A percentile compares a stretch with the other conserved stretches of the same genome.
Conservation (phyloP, 116 monocot genomes). For the Papilionanthe hybrid region DNA sequence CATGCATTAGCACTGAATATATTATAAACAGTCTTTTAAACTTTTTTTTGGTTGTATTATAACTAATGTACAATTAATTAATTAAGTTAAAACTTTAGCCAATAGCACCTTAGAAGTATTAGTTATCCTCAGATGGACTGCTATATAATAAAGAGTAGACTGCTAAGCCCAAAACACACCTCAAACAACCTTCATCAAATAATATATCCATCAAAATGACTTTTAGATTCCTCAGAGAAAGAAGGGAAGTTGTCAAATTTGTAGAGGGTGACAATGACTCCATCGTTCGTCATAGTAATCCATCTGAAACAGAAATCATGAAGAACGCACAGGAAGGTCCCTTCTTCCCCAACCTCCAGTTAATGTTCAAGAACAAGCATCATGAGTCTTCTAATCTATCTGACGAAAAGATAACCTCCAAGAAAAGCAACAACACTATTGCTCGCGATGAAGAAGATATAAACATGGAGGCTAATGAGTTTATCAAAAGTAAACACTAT, state of each 20-base stretch:
- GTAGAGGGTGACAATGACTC: slow-evolving; percentile 7
- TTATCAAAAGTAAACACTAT: slow-evolving; percentile 27
- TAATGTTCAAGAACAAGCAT: slow-evolving; percentile 16
- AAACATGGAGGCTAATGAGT: slow-evolving; percentile 18
- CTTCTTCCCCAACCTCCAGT: slow-evolving; percentile 27
- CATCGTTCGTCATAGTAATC: not conserved
- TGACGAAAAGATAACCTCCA: not conserved
- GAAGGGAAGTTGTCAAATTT: slow-evolving; percentile 12
- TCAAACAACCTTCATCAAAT: not conserved
- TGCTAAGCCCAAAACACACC: too few species aligned
- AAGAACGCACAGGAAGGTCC: slow-evolving; percentile 8
- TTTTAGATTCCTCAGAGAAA: not conserved
- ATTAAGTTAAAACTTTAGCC: too few species aligned
- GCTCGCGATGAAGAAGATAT: slow-evolving; percentile 12
- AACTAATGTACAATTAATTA: too few species aligned
- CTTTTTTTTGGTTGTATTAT: too few species aligned
- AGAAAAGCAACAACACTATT: not conserved
- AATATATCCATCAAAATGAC: not conserved
- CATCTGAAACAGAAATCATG: too few species aligned
- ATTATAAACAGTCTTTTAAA: too few species aligned
- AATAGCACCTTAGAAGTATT: not conserved
- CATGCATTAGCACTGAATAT: too few species aligned
- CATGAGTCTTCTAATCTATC: not conserved
- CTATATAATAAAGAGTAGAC: not conserved
- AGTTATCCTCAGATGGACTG: not conserved